Evolutionary conservation across 2,329 filamentous ascomycete species (phyloP).

Genomic region (Colletotrichum tabaci): DNA sequence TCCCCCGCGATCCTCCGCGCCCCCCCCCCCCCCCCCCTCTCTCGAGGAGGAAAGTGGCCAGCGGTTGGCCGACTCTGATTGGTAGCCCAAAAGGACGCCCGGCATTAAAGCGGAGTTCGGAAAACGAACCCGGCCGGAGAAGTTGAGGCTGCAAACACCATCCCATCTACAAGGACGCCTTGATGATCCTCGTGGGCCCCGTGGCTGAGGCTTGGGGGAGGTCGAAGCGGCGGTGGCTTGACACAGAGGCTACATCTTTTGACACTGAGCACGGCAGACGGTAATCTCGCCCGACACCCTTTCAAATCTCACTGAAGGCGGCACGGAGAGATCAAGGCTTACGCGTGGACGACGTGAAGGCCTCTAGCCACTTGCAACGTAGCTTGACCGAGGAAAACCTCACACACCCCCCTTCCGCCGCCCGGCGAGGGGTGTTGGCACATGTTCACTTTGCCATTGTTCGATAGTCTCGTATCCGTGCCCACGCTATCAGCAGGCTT

Average conservation of each 20-base stretch:
- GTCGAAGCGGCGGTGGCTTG: conserved; percentile 25
- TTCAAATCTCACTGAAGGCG: conserved; percentile 9
- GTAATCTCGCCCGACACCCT: neutral
- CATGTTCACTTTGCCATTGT: conserved; percentile 4
- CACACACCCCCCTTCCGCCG: neutral
- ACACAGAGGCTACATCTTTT: conserved; percentile 30
- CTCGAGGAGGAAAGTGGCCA: neutral
- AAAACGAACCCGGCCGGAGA: neutral
- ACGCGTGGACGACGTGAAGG: neutral
- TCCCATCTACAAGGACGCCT: neutral
- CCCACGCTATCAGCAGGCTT: conserved; percentile 8
- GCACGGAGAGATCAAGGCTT: neutral
- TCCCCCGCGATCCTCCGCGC: conserved; percentile 6
- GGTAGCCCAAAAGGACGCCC: neutral
- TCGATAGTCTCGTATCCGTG: conserved; percentile 33
- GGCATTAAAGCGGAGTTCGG: neutral
- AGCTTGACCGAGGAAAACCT: neutral
- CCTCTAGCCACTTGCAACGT: conserved; percentile 16
- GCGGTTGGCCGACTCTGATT: neutral
- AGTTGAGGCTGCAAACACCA: neutral
- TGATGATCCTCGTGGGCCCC: neutral
- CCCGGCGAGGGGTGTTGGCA: neutral
- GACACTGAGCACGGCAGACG: conserved; percentile 20
- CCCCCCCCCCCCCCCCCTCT: neutral
- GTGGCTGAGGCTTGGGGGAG: neutral